phyloP scores from a whole-genome alignment of 2,329 filamentous ascomycete genomes.

The Coniosporium tulheliwenetii region DNA sequence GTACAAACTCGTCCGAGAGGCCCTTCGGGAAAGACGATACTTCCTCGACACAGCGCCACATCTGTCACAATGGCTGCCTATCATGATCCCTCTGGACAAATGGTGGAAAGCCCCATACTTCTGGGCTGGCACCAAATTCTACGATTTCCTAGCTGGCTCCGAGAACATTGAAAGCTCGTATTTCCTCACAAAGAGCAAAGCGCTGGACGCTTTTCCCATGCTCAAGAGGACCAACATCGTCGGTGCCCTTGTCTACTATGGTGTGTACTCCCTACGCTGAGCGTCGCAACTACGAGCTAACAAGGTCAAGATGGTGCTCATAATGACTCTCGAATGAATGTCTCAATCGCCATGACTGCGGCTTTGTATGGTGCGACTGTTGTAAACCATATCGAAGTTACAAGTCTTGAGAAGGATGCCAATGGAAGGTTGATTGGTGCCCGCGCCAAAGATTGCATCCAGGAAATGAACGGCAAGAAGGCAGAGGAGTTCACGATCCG shows the following conservation, averaged over 20 bases:
- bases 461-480: constrained; percentile 46
- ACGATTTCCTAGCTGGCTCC: constrained; percentile 70
- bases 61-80: constrained; percentile 65
- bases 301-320: constrained; percentile 55
- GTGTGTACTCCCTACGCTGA: constrained; percentile 16
- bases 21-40: constrained; percentile 66
- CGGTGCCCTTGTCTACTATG: constrained; percentile 77
- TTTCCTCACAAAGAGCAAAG: constrained; percentile 74
- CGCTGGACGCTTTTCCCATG: constrained; percentile 79
- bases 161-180: constrained; percentile 84
- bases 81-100: constrained; percentile 67
- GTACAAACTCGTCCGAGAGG: constrained; percentile 63
- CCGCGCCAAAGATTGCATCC: constrained; percentile 53
- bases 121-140: constrained; percentile 65
- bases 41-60: constrained; percentile 74
- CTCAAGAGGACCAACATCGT: constrained; percentile 63
- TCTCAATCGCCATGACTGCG: constrained; percentile 74
- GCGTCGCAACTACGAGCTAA: background rate
- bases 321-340: constrained; percentile 87
- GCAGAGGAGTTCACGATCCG: constrained; percentile 52
- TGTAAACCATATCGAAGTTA: constrained; percentile 73
- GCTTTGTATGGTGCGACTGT: constrained; percentile 75
- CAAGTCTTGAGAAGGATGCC: constrained; percentile 56
- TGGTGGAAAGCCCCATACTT: constrained; percentile 78
- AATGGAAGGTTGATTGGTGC: constrained; percentile 61